phyloP scores from a whole-genome alignment of 1,284 basidiomycete genomes.

The Fistulina hepatica region DNA sequence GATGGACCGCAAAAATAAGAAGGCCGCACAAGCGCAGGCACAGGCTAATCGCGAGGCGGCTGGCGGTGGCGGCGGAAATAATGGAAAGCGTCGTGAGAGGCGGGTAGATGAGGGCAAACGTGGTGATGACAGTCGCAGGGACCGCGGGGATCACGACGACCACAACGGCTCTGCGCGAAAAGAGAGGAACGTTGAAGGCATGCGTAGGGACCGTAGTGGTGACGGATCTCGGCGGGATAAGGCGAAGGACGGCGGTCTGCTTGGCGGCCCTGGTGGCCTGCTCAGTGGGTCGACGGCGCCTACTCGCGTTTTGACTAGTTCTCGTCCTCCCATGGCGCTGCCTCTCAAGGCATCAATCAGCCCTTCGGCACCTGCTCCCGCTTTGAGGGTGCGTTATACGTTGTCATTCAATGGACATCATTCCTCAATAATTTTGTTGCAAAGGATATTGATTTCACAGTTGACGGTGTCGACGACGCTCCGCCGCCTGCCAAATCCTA shows the following conservation, averaged over 20 bases:
- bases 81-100: too few species aligned
- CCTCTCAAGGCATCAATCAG: constrained; percentile 61
- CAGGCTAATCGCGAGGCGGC: too few species aligned
- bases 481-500: too few species aligned
- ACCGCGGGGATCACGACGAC: too few species aligned
- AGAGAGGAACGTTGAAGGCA: constrained; percentile 20
- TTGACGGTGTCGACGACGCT: constrained; percentile 45
- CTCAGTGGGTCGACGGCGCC: constrained; percentile 36
- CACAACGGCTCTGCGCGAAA: too few species aligned
- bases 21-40: constrained; percentile 89
- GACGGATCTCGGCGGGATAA: constrained; percentile 3
- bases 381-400: too few species aligned
- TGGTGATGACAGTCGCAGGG: too few species aligned
- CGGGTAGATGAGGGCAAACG: too few species aligned
- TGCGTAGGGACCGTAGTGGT: constrained; percentile 15
- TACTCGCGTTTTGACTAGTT: constrained; percentile 33
- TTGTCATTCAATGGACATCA: too few species aligned
- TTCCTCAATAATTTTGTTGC: too few species aligned
- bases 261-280: constrained; percentile 32
- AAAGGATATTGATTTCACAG: constrained; percentile 74
- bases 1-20: constrained; percentile 98
- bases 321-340: constrained; percentile 51
- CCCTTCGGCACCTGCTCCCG: constrained; percentile 69
- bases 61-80: constrained; percentile 32
- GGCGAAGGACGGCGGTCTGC: constrained; percentile 8